Percentiles rank a stretch among this genome's conserved stretches.
phyloP scores from a whole-genome alignment of 208 protist species.

The Acanthamoeba castellanii region DNA sequence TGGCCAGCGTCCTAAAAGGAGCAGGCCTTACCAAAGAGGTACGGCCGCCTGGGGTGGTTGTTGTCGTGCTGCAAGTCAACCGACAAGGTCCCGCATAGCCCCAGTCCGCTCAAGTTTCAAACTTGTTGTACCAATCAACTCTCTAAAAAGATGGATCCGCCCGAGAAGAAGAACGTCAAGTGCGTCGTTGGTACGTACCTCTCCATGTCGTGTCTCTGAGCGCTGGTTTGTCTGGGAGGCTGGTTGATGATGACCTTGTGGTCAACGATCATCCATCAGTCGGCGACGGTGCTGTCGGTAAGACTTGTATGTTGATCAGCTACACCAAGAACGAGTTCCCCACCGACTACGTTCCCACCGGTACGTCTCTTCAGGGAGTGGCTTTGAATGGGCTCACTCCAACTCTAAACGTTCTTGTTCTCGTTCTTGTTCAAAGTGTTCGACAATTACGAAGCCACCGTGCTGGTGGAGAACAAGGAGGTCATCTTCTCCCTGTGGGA shows the following conservation, averaged over 20 bases:
- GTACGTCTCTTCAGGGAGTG: background rate
- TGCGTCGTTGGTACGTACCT: conserved; percentile 52
- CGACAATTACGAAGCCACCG: conserved; percentile 72
- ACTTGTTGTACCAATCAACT: too few species aligned
- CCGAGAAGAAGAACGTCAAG: conserved; percentile 71
- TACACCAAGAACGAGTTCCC: conserved; percentile 92
- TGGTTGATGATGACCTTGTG: too few species aligned
- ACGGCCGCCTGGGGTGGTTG: too few species aligned
- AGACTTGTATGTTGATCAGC: conserved; percentile 90
- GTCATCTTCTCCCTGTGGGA: conserved; percentile 76
- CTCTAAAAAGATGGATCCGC: background rate
- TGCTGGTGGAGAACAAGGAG: conserved; percentile 70
- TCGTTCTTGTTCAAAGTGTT: background rate
- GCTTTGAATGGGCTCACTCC: too few species aligned
- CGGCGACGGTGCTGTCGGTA: conserved; percentile 91
- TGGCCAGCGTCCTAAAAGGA: too few species aligned
- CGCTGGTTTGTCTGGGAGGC: background rate
- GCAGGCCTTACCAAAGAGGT: too few species aligned
- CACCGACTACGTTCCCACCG: conserved; percentile 89
- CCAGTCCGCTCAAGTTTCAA: too few species aligned
- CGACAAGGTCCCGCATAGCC: too few species aligned
- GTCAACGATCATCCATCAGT: conserved; percentile 77
- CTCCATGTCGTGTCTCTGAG: background rate
- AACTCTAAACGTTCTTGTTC: too few species aligned
- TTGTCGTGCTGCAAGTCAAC: too few species aligned